Conservation (phyloP, 2,329 filamentous ascomycete species). For the Cercospora sojina region DNA sequence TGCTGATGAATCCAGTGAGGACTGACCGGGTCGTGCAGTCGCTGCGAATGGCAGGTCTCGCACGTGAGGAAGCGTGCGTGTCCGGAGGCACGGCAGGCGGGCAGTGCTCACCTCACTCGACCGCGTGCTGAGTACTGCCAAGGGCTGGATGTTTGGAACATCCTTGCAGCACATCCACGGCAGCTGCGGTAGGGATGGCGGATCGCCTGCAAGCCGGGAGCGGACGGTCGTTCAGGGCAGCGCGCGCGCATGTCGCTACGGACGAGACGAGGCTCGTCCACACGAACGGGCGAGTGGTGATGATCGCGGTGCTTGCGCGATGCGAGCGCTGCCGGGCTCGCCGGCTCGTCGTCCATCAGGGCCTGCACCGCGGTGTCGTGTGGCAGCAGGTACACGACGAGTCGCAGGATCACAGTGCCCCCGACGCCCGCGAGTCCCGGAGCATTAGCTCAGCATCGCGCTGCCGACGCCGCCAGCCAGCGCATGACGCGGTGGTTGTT, state of each 20-base stretch:
- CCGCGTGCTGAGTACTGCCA: not conserved
- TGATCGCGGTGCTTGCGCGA: not conserved
- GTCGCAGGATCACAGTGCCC: not conserved
- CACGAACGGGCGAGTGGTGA: not conserved
- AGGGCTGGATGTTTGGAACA: not conserved
- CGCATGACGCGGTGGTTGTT: conserved; percentile 3
- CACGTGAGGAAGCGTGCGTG: not conserved
- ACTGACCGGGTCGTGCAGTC: not conserved
- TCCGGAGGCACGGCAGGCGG: not conserved
- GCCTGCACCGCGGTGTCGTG: not conserved
- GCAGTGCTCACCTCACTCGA: conserved; percentile 12
- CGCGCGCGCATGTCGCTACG: not conserved
- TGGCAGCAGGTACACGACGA: conserved; percentile 1
- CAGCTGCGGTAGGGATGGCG: not conserved
- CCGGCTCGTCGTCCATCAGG: not conserved
- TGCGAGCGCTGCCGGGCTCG: not conserved
- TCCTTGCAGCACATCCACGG: conserved; percentile 17
- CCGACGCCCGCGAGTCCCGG: not conserved
- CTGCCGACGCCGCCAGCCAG: not conserved
- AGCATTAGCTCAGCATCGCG: conserved; percentile 1
- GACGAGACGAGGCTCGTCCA: not conserved
- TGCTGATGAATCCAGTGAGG: not conserved
- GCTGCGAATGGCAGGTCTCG: not conserved
- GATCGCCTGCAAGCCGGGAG: not conserved
- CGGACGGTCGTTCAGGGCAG: not conserved